phyloP scores from a whole-genome alignment of 208 protist genomes.

The Herpetomonas samuelpessoai region DNA sequence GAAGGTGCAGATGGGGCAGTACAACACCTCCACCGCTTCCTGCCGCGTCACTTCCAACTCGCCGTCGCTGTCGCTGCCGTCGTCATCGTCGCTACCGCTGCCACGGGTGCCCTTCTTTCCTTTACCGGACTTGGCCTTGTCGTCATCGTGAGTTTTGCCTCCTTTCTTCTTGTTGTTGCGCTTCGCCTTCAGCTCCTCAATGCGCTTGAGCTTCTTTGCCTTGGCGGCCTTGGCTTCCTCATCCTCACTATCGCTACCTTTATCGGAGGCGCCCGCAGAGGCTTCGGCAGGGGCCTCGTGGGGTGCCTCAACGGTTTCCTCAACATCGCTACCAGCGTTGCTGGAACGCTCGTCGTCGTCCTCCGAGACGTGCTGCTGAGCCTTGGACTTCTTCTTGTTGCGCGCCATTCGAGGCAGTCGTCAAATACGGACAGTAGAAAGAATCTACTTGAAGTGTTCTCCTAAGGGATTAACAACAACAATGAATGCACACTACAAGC shows the following conservation, averaged over 20 bases:
- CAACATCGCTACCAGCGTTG: background rate
- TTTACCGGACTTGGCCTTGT: conserved; percentile 12
- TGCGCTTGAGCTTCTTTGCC: background rate
- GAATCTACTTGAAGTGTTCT: conserved; percentile 4
- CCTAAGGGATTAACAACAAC: too few species aligned
- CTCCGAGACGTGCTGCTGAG: conserved; percentile 14
- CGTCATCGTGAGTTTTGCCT: conserved; percentile 10
- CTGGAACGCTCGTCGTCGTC: conserved; percentile 7
- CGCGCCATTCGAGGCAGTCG: conserved; percentile 48
- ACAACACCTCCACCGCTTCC: conserved; percentile 73
- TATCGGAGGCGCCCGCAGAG: background rate
- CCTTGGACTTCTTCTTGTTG: conserved; percentile 61
- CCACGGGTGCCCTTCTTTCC: conserved; percentile 5
- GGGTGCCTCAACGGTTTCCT: background rate
- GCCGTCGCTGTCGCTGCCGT: conserved; percentile 7
- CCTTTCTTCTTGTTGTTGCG: conserved; percentile 43
- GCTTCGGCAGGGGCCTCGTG: background rate
- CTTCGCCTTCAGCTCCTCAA: conserved; percentile 8
- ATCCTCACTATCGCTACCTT: conserved; percentile 12
- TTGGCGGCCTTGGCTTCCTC: conserved; percentile 5
- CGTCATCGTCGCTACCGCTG: conserved; percentile 1
- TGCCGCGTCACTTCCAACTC: conserved; percentile 28
- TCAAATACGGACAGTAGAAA: conserved; percentile 1
- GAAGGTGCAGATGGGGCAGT: conserved; percentile 91
- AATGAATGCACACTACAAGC: too few species aligned